These are phyloP conservation scores for Ogataea philodendri DNA, from an alignment of 805 yeast genomes.

Conservation along the genomic window DNA sequence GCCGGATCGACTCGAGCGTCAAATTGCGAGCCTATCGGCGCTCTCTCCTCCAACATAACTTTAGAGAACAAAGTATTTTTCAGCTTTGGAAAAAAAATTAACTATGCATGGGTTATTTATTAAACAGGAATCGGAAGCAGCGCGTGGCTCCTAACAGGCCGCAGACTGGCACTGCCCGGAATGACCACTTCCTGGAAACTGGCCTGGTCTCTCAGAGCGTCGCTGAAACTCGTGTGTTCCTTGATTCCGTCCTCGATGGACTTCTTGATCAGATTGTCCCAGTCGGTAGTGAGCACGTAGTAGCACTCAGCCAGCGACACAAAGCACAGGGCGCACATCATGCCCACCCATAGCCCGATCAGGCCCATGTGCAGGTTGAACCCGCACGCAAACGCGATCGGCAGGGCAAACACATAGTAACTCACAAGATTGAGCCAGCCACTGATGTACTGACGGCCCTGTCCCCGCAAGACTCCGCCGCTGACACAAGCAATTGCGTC, in stretches of 20 bases:
- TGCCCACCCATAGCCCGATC: constrained; percentile 65
- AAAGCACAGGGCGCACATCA: constrained; percentile 51
- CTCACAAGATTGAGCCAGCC: constrained; percentile 56
- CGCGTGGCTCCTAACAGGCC: constrained; percentile 11
- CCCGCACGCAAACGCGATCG: constrained; percentile 53
- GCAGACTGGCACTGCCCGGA: constrained; percentile 12
- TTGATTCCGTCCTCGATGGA: constrained; percentile 32
- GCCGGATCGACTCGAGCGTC: constrained; percentile 4
- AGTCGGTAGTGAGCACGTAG: constrained; percentile 30
- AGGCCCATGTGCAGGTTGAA: constrained; percentile 50
- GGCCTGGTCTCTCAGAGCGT: constrained; percentile 7
- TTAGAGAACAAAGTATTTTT: constrained; percentile 2
- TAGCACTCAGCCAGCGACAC: constrained; percentile 45
- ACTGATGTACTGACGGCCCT: constrained; percentile 68
- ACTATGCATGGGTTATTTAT: neutral
- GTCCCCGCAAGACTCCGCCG: constrained; percentile 77
- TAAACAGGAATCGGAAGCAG: constrained; percentile 12
- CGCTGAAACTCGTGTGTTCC: constrained; percentile 13
- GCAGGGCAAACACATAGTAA: constrained; percentile 63
- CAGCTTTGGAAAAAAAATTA: no score
- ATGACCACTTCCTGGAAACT: constrained; percentile 10
- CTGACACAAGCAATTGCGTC: constrained; percentile 71
- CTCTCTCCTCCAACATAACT: constrained; percentile 6
- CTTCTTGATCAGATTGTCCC: constrained; percentile 31
- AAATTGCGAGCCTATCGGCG: no score